Conservation (phyloP, 164 flowering plant genomes). For the Stephania cephalantha region DNA sequence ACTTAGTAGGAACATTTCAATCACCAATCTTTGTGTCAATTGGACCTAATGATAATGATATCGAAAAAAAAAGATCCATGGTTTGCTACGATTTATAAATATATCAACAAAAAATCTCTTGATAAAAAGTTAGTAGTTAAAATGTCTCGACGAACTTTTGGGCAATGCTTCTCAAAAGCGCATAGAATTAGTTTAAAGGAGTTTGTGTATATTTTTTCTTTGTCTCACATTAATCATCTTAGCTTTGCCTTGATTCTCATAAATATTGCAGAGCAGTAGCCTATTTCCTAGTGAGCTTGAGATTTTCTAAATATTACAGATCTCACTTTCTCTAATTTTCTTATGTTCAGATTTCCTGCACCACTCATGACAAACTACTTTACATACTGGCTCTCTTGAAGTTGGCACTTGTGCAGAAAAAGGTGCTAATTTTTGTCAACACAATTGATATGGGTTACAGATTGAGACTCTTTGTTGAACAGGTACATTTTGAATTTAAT, state of each 20-base stretch:
- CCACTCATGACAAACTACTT: conserved; percentile 65
- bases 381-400: conserved; percentile 81
- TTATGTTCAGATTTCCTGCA: conserved; percentile 62
- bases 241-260: too few species aligned
- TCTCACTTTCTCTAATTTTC: conserved; percentile 3
- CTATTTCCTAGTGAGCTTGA: too few species aligned
- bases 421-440: conserved; percentile 79
- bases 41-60: too few species aligned
- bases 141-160: too few species aligned
- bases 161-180: too few species aligned
- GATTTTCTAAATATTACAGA: background rate
- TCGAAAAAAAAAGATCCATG: background rate
- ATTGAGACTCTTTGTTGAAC: conserved; percentile 79
- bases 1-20: too few species aligned
- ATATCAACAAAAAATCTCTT: background rate
- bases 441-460: conserved; percentile 79
- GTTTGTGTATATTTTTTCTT: too few species aligned
- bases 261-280: too few species aligned
- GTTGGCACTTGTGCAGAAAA: conserved; percentile 82
- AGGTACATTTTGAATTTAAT: conserved; percentile 44
- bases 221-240: too few species aligned
- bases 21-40: too few species aligned
- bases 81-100: background rate
- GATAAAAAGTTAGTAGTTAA: too few species aligned
- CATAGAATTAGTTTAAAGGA: too few species aligned